Conservation (phyloP, 345 rosid species). For the Brassica carinata region DNA sequence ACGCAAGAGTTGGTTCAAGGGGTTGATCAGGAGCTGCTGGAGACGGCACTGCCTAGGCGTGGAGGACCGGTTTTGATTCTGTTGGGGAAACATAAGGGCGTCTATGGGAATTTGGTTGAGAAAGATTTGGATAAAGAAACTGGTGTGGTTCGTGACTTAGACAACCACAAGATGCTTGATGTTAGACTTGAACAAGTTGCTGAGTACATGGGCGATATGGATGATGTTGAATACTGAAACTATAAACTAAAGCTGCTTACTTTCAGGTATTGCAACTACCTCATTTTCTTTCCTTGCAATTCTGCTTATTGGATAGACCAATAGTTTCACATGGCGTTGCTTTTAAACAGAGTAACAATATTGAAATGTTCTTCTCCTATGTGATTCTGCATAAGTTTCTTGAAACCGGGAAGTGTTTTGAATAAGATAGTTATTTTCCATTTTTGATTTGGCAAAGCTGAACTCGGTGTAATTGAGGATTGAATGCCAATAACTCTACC, state of each 20-base stretch:
- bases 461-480: not conserved
- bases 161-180: constrained; percentile 58
- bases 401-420: not conserved
- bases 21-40: constrained; percentile 72
- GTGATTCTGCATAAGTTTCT: not conserved
- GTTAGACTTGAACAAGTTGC: constrained; percentile 85
- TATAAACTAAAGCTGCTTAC: constrained; percentile 24
- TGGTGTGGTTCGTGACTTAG: constrained; percentile 69
- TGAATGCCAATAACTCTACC: not conserved
- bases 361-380: not conserved
- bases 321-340: not conserved
- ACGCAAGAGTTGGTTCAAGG: constrained; percentile 69
- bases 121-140: constrained; percentile 66
- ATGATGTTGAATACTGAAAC: constrained; percentile 47
- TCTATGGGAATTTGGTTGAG: constrained; percentile 65
- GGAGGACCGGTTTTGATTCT: constrained; percentile 68
- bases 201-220: constrained; percentile 79
- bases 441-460: not conserved
- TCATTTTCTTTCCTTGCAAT: not conserved
- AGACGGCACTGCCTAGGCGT: constrained; percentile 80
- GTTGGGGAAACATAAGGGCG: constrained; percentile 65
- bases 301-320: not conserved
- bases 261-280: constrained; percentile 20
- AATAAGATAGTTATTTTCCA: not conserved
- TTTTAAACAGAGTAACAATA: not conserved